Evolutionary conservation across 495 filamentous ascomycete genomes (phyloP), one percentile per base, ranked within the genome.

Genomic region (Schizothecium vesticola): DNA sequence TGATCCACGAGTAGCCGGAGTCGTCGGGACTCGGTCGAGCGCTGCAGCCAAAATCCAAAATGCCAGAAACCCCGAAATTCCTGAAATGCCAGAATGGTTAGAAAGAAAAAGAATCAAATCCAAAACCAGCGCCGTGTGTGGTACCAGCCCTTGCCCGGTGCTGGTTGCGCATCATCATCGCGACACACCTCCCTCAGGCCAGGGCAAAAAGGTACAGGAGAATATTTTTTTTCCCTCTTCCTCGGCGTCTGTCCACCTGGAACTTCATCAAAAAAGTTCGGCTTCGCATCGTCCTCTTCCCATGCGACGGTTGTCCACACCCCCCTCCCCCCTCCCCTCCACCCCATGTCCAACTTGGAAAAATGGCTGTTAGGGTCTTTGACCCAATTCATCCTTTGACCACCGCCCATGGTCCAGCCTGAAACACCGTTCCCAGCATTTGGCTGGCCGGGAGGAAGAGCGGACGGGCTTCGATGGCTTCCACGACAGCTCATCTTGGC

Each of bases 311-410:
- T 33, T 33, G 56, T 23, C 43, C 63, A 28, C 43, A 10, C 60
- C 25, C 63, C 24, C 36, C 13, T 24, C 65, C 56, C 65, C 58
- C 59, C 67, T 64, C n/a, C n/a, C n/a, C n/a, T n/a, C n/a, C n/a
- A n/a, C n/a, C 66, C 43, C 64, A 66, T 70, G 68, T 72, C 70
- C 71, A 79, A 77, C 76, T 72, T 74, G 77, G 74, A 74, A 77
- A 75, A 74, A 74, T 74, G 70, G 77, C 58, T 72, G 71, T 71
- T 74, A 67, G 74, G 71, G 71, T 65, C 65, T 66, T 75, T 72
- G 73, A 70, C 70, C 56, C 59, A 77, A 74, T 78, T 79, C 77
- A 78, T 76, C 77, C 77, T 77, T 75, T 77, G 72, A 75, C 64
- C 76, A 78, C 70, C 74, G 70, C 73, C 70, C 76, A 75, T 51